phyloP scores from a whole-genome alignment of 2,329 filamentous ascomycete genomes.

The Zasmidium cellare region DNA sequence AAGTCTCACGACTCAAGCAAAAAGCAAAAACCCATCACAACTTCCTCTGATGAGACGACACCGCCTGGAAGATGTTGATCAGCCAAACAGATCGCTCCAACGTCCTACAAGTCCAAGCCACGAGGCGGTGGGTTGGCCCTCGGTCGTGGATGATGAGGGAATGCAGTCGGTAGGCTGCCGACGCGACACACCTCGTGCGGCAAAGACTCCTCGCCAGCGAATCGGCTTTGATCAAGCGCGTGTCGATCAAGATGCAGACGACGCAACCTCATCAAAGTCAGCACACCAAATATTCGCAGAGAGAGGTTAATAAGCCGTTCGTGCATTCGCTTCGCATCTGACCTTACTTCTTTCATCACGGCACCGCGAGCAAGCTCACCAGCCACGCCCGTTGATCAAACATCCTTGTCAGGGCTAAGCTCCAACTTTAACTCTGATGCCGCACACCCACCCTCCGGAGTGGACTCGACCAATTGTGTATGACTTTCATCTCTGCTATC shows the following conservation, averaged over 20 bases:
- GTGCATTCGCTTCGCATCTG: neutral
- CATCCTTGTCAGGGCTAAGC: neutral
- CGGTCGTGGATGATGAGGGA: neutral
- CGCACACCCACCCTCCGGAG: neutral
- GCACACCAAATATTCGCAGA: slow-evolving; percentile 4
- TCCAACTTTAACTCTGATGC: neutral
- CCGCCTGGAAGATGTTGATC: neutral
- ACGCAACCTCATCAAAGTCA: slow-evolving; percentile 6
- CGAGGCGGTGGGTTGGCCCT: neutral
- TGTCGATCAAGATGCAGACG: neutral
- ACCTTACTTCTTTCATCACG: neutral
- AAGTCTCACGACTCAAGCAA: neutral
- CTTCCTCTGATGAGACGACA: neutral
- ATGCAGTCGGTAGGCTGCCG: neutral
- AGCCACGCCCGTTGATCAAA: slow-evolving; percentile 3
- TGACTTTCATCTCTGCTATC: neutral
- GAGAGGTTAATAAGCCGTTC: neutral
- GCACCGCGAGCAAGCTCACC: neutral
- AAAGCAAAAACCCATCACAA: neutral
- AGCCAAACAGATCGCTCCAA: neutral
- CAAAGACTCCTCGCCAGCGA: neutral
- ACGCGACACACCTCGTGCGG: neutral
- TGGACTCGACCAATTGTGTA: neutral
- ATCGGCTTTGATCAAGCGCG: neutral
- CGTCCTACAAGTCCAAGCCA: neutral